Evolutionary conservation across 768 basidiomycete genomes (phyloP), one percentile per base, ranked within the genome.

Genomic region (Phylloporus scabripes): DNA sequence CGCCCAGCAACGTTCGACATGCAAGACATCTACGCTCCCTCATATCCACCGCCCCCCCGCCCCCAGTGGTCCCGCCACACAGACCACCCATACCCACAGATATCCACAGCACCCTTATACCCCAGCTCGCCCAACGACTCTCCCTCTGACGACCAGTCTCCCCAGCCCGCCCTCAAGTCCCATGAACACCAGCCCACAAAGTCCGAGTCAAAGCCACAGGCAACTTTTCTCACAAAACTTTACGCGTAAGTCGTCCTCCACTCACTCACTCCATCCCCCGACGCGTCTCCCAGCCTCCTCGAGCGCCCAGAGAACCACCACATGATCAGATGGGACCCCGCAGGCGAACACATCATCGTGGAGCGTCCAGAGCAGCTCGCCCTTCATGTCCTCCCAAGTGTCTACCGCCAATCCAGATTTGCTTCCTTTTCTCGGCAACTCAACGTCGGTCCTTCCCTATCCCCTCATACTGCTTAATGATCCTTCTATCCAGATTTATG

Each of bases 391-490:
- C 82, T 96, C 55, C 92, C 93, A 44, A 85, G 85, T 61, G 86
- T 96, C 46, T 96, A 96, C 71, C 85, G 92, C 64, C 92, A 96
- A 80, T 94, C 89, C 65, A 80, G 92, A 74, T 96, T 96, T 68
- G 93, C 93, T 44, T 90, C 87, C 79, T 96, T 95, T 79, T 94
- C 92, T 59, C 83, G 92, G 71, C 92, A 96, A 79, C 82, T 96
- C 66, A 96, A 96, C 73, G 92, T 95, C 62, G 54, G 82, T 79
- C 65, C 66, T 63, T 56, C 65, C 61, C 37, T 21, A 38, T 50
- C 61, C 63, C 54, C 57, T 42, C 54, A 50, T 63, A 60, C 48
- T 46, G 45, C 54, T 57, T 56, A 54, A 61, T 59, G 51, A 55
- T 55, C 49, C 49, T 44, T 60, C 60, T 50, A 45, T 50, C 60